A percentile compares a stretch with the other conserved stretches of the same genome.
Evolutionary conservation across 345 rosid genomes (phyloP).

Genomic region (Eucalyptus sp.): DNA sequence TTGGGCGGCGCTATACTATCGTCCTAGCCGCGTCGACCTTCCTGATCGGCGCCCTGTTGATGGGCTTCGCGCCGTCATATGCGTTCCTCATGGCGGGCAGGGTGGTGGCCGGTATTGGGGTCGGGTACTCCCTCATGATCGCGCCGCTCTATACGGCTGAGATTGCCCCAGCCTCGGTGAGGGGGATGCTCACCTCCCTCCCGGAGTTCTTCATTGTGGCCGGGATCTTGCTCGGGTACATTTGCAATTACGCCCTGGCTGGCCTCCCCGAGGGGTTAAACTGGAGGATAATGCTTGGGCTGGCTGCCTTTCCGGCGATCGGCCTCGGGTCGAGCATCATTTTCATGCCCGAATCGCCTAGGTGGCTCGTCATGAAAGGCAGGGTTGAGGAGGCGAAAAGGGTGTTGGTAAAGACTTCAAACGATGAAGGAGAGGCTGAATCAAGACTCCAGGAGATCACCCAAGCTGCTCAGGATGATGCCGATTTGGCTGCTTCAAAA

Average conservation of each 20-base stretch:
- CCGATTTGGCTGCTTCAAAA: not conserved
- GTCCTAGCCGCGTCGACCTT: slow-evolving; percentile 38
- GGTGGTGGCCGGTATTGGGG: slow-evolving; percentile 46
- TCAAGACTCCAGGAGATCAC: slow-evolving; percentile 25
- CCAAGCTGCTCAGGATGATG: not conserved
- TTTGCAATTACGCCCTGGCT: slow-evolving; percentile 27
- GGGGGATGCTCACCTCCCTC: slow-evolving; percentile 62
- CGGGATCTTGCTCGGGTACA: slow-evolving; percentile 46
- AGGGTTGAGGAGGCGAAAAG: slow-evolving; percentile 24
- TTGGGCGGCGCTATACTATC: slow-evolving; percentile 50
- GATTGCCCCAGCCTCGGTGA: slow-evolving; percentile 31
- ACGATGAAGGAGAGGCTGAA: slow-evolving; percentile 26
- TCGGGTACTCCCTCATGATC: slow-evolving; percentile 66
- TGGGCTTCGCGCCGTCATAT: slow-evolving; percentile 49
- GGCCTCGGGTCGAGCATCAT: slow-evolving; percentile 22
- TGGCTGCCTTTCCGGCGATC: slow-evolving; percentile 34
- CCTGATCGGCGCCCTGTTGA: slow-evolving; percentile 37
- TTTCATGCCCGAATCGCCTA: slow-evolving; percentile 57
- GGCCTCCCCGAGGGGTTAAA: slow-evolving; percentile 22
- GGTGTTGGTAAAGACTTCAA: slow-evolving; percentile 30
- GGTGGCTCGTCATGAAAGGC: slow-evolving; percentile 54
- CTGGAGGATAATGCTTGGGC: slow-evolving; percentile 56
- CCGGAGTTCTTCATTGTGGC: slow-evolving; percentile 53
- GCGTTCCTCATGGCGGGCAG: slow-evolving; percentile 41
- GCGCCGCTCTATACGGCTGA: slow-evolving; percentile 54